Percentiles rank a stretch among this genome's conserved stretches.
phyloP scores from a whole-genome alignment of 2,329 filamentous ascomycete species.

The Xylariaceae sp. region DNA sequence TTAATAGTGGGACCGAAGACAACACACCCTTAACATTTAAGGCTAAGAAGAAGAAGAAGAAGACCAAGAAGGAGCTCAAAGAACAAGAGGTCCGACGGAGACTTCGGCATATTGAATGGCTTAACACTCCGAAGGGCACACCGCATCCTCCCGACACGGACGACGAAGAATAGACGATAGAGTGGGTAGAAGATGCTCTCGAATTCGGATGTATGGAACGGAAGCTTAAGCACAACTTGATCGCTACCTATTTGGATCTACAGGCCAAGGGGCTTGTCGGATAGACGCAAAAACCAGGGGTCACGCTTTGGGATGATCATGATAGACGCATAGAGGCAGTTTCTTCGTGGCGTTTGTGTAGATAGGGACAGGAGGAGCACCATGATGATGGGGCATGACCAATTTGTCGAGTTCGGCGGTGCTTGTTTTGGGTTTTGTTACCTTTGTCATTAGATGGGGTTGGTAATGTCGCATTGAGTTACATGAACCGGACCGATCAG shows the following conservation, averaged over 20 bases:
- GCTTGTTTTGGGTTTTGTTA: not conserved
- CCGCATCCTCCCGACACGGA: slow-evolving; percentile 73
- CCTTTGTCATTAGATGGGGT: slow-evolving; percentile 2
- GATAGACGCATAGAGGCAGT: slow-evolving; percentile 18
- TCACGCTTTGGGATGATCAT: slow-evolving; percentile 4
- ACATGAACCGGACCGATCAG: too few relatives aligned
- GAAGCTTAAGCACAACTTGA: not conserved
- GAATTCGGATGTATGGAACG: not conserved
- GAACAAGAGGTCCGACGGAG: slow-evolving; percentile 83
- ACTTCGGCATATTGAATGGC: slow-evolving; percentile 79
- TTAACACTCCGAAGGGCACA: slow-evolving; percentile 81
- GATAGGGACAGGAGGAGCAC: slow-evolving; percentile 12
- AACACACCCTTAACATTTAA: slow-evolving; percentile 79
- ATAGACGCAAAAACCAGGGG: slow-evolving; percentile 16
- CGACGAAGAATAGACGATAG: slow-evolving; percentile 54
- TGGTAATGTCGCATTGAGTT: not conserved
- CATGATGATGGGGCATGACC: slow-evolving; percentile 2
- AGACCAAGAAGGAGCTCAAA: slow-evolving; percentile 94
- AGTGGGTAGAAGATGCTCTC: slow-evolving; percentile 3
- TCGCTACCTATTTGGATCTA: slow-evolving; percentile 5
- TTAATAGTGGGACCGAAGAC: slow-evolving; percentile 81
- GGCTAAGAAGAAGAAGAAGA: slow-evolving; percentile 94
- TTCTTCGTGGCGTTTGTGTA: slow-evolving; percentile 18
- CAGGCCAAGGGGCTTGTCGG: not conserved
- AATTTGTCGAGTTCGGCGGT: slow-evolving; percentile 1